Evolutionary conservation across 129 eudicot genomes (phyloP).

Genomic region (Lonicera japonica): DNA sequence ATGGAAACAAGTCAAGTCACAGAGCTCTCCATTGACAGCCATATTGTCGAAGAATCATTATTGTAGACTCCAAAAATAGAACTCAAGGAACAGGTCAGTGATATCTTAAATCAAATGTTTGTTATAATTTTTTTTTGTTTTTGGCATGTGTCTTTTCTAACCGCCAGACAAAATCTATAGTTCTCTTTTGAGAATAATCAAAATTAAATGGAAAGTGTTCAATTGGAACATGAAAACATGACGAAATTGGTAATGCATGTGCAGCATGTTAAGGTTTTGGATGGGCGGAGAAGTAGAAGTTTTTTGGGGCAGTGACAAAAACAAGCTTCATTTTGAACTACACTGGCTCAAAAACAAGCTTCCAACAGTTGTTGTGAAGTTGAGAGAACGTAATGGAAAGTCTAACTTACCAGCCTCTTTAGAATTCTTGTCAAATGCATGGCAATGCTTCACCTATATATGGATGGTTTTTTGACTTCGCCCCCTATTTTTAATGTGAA

Average conservation of each 20-base stretch:
- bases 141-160: slow-evolving; percentile 1
- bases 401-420: neutral
- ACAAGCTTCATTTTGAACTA: slow-evolving; percentile 60
- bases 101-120: neutral
- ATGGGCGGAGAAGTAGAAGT: slow-evolving; percentile 61
- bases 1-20: slow-evolving; percentile 52
- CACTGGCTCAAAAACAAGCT: slow-evolving; percentile 61
- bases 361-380: slow-evolving; percentile 78
- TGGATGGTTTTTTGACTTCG: no score
- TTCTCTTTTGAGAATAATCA: no score
- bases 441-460: no score
- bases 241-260: no score
- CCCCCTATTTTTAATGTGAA: no score
- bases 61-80: slow-evolving; percentile 46
- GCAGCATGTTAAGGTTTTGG: slow-evolving; percentile 67
- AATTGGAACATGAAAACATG: no score
- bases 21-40: slow-evolving; percentile 52
- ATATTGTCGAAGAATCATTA: slow-evolving; percentile 63
- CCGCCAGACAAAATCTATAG: slow-evolving; percentile 13
- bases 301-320: slow-evolving; percentile 38
- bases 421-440: no score
- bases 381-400: slow-evolving; percentile 17
- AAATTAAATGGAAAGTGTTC: no score
- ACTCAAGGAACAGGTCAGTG: slow-evolving; percentile 54
- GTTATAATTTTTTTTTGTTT: neutral